A percentile compares a stretch with the other conserved stretches of the same genome.
phyloP scores from a whole-genome alignment of 371 early-diverging fungal species.

The Saksenaea oblongispora region DNA sequence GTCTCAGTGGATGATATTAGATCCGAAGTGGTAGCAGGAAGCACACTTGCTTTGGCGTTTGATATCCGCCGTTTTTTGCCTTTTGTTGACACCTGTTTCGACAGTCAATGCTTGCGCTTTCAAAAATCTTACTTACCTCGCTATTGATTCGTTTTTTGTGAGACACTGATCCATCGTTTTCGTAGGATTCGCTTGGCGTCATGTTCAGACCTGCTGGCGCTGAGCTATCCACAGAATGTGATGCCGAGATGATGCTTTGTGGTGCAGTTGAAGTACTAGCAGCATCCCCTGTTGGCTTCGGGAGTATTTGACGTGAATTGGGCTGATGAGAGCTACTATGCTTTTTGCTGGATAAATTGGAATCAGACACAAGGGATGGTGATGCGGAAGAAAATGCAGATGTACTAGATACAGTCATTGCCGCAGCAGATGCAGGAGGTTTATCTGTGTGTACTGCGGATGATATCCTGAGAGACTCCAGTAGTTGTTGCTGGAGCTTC shows the following conservation, averaged over 20 bases:
- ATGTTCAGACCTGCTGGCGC: constrained; percentile 4
- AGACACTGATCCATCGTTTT: neutral
- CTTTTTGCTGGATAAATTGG: neutral
- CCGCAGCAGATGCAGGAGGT: neutral
- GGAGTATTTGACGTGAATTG: constrained; percentile 24
- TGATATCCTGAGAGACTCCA: constrained; percentile 24
- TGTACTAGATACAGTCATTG: neutral
- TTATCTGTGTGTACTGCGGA: constrained; percentile 2
- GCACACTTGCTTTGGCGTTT: neutral
- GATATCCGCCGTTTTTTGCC: constrained; percentile 16
- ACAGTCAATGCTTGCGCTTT: neutral
- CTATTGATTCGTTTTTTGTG: constrained; percentile 3
- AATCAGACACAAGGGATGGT: neutral
- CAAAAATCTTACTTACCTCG: neutral
- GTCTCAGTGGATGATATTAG: neutral
- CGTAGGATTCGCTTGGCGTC: neutral
- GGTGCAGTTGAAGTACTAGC: neutral
- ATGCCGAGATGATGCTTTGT: constrained; percentile 3
- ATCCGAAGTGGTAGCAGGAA: neutral
- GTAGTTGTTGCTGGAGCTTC: constrained; percentile 34
- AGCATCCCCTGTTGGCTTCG: constrained; percentile 18
- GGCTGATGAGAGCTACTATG: neutral
- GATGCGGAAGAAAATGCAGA: neutral
- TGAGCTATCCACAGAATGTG: neutral
- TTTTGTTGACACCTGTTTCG: constrained; percentile 4